A percentile compares a stretch with the other conserved stretches of the same genome.
These are phyloP conservation scores for Punica granatum DNA, from an alignment of 345 rosid species.

Conservation along the genomic window DNA sequence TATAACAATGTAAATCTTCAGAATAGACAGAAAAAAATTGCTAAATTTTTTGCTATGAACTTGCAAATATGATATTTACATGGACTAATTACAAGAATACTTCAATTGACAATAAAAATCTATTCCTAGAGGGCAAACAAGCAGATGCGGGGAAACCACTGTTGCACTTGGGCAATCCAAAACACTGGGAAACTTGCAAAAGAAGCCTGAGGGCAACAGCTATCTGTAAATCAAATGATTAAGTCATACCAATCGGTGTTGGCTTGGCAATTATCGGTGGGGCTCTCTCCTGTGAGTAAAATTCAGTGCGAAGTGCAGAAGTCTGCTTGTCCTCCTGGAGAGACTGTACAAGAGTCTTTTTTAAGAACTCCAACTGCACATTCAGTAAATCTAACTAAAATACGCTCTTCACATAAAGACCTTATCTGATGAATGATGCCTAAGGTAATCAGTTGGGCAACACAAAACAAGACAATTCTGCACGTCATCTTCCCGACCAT, in stretches of 20 bases:
- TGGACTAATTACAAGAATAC: neutral
- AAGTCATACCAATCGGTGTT: slow-evolving; percentile 45
- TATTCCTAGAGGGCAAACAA: neutral
- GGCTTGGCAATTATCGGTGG: slow-evolving; percentile 64
- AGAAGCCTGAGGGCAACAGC: neutral
- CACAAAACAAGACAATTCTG: neutral
- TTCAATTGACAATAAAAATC: neutral
- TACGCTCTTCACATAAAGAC: neutral
- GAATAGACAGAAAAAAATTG: neutral
- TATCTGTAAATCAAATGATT: neutral
- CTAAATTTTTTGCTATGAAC: neutral
- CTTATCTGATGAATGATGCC: neutral
- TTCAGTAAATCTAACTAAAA: neutral
- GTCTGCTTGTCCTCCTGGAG: slow-evolving; percentile 74
- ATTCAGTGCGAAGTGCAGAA: slow-evolving; percentile 24
- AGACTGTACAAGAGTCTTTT: slow-evolving; percentile 80
- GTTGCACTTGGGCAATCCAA: neutral
- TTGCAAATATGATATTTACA: neutral
- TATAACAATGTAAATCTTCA: neutral
- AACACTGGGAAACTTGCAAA: neutral
- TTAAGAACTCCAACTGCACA: slow-evolving; percentile 76
- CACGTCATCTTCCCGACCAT: neutral
- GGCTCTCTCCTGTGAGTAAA: slow-evolving; percentile 35
- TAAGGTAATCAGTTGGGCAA: neutral
- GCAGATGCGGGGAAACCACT: neutral